Base-by-base conservation (phyloP, 106 monocot species). In the Chionographis japonica region DNA sequence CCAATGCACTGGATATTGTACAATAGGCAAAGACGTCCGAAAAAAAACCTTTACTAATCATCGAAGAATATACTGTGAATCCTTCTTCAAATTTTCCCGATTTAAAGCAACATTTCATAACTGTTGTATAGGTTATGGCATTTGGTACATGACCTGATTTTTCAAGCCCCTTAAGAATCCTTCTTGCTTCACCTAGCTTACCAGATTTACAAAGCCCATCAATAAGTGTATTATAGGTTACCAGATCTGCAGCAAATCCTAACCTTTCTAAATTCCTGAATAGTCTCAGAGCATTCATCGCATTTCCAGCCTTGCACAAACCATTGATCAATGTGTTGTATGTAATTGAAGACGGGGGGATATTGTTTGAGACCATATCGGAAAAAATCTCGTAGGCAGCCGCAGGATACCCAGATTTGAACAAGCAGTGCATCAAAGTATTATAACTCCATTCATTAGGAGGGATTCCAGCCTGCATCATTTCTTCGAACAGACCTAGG, bases 401-500 rank as follows among this genome's bases (percentile, higher is more conserved):
- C 8, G 80, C 80, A 4, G 86, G 80, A 40, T 56, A 65, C 13
- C 95, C 95, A 12, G 76, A 82, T 56, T 77, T 84, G 68, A 97
- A 89, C 53, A 97, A 50, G 46, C 92, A 97, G 56, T 97, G 82
- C 43, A 92, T 79, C 40, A 97, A 60, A 19, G 74, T 82, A 69
- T 97, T 97, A 67, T 87, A 97, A 61, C 82, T 89, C 80, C 85
- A 93, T 15, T 53, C 64, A 70, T 98, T 87, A 18, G 90, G 90
- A 20, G 8, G 7, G 17, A 97, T 63, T 50, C 82, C 80, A 64
- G 15, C 15, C n/a, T 77, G 64, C 19, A 78, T 65, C 93, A 98
- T 98, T 73, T 98, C 87, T n/a, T 84, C 80, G 39, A 93, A 85
- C 16, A 93, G 66, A 12, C 72, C 60, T 37, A 83, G 74, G 8